Percentiles rank a stretch among this genome's conserved stretches.
Conservation (phyloP, 108 stramenopile genomes). For the Heterococcus sp. region DNA sequence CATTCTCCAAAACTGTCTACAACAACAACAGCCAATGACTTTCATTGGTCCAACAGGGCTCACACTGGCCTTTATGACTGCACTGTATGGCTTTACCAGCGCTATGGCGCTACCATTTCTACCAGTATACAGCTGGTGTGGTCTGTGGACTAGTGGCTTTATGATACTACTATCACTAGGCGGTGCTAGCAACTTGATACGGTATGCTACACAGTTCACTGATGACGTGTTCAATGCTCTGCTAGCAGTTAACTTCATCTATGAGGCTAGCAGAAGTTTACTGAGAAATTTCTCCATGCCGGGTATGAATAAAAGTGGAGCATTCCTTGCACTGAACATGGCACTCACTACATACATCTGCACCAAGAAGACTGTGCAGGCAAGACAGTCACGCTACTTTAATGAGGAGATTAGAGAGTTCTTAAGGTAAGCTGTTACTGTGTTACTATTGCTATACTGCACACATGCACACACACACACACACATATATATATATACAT, state of each 20-base stretch:
- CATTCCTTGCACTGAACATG: conserved; percentile 38
- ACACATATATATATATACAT: too few relatives aligned
- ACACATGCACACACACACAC: too few relatives aligned
- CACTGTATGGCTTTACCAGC: conserved; percentile 62
- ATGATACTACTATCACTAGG: conserved; percentile 72
- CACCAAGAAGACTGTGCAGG: conserved; percentile 1
- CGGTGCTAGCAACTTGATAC: conserved; percentile 73
- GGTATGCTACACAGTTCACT: conserved; percentile 90
- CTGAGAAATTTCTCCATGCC: conserved; percentile 13
- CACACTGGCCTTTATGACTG: conserved; percentile 85
- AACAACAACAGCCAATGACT: conserved; percentile 70
- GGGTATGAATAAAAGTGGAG: neutral
- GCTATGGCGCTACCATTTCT: conserved; percentile 76
- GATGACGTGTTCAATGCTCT: conserved; percentile 94
- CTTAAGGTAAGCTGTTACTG: conserved; percentile 60
- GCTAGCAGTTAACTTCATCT: conserved; percentile 86
- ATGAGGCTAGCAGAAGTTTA: conserved; percentile 67
- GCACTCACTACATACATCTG: conserved; percentile 65
- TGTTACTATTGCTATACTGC: too few relatives aligned
- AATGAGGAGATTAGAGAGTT: conserved; percentile 63
- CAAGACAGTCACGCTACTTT: conserved; percentile 3
- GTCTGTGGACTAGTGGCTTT: conserved; percentile 83
- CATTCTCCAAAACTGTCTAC: neutral
- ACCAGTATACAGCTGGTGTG: conserved; percentile 88
- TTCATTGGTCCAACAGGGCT: conserved; percentile 95